Base-by-base conservation (phyloP, 257 asterid species). In the Fraxinus excelsior region DNA sequence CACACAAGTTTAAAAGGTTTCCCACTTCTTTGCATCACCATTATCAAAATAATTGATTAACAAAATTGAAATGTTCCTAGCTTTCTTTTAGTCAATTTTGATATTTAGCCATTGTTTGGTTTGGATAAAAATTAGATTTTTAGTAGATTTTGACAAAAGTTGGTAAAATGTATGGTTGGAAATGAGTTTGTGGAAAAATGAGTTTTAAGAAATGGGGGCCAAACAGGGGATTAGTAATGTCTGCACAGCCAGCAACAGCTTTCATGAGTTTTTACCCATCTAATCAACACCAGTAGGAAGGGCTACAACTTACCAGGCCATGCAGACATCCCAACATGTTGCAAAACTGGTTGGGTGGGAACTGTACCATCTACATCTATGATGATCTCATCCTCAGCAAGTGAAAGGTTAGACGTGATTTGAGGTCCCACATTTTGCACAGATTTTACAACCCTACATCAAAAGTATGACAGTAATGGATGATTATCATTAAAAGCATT, bases 311-410 rank as follows among this genome's bases (percentile, higher is more conserved):
- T 82, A 94, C 98, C 97, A 83, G 96, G 98, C 98, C 98, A 94
- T 75, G 96, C 96, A 81, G 98, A 84, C 91, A 91, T 89, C 78
- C 98, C 98, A 44, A 88, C 74, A 87, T 91, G 98, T 85, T 91
- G 95, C 85, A 94, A 75, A 78, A 94, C 97, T 67, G 97, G 96
- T 78, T 90, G 94, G 12, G 97, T 93, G 46, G 97, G 97, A 74
- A 88, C 90, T 64, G 91, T 85, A 71, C 98, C 98, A 73, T 89
- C 98, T 79, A 86, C 72, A 76, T 94, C 96, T 74, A 94, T 74
- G 66, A 94, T 78, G 74, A 90, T 84, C 89, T 94, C 98, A 79
- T 87, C 96, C 85, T 92, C 96, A 56, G 89, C 85, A 78, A 94
- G 94, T 64, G 96, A 84, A 79, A 91, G 87, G 85, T 84, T 89